Conservation (phyloP, 2,329 filamentous ascomycete genomes). For the Raffaelea albimanens region DNA sequence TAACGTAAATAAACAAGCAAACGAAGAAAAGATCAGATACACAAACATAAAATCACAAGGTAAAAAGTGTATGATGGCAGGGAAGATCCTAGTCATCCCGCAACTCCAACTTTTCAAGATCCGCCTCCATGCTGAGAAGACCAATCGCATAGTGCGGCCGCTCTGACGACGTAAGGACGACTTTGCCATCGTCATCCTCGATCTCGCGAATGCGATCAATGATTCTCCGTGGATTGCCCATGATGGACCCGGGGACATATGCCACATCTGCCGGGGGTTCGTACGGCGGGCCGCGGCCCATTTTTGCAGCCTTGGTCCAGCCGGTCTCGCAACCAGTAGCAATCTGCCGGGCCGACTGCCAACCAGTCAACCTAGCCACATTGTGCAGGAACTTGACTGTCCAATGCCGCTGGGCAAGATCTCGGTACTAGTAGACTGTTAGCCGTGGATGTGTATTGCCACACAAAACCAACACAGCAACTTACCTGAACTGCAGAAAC, state of each 20-base stretch:
- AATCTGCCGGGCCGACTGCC: constrained; percentile 75
- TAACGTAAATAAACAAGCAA: too few species aligned
- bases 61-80: too few species aligned
- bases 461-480: not conserved
- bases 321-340: constrained; percentile 74
- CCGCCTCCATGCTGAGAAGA: constrained; percentile 66
- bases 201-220: constrained; percentile 42
- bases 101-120: constrained; percentile 55
- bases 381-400: constrained; percentile 64
- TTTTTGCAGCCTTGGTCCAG: constrained; percentile 67
- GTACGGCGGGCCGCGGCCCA: constrained; percentile 71
- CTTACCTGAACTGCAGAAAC: constrained; percentile 69
- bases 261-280: constrained; percentile 32
- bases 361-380: constrained; percentile 73
- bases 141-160: constrained; percentile 70
- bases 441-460: not conserved
- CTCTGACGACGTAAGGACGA: constrained; percentile 55
- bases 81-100: constrained; percentile 22
- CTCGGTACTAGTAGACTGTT: constrained; percentile 48
- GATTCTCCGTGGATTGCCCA: constrained; percentile 40
- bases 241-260: constrained; percentile 30
- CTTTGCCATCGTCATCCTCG: constrained; percentile 27
- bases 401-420: constrained; percentile 66
- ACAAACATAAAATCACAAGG: not conserved
- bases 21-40: not conserved